Evolutionary conservation across 169 alveolate species (phyloP).

Genomic region (Eimeria acervulina): DNA sequence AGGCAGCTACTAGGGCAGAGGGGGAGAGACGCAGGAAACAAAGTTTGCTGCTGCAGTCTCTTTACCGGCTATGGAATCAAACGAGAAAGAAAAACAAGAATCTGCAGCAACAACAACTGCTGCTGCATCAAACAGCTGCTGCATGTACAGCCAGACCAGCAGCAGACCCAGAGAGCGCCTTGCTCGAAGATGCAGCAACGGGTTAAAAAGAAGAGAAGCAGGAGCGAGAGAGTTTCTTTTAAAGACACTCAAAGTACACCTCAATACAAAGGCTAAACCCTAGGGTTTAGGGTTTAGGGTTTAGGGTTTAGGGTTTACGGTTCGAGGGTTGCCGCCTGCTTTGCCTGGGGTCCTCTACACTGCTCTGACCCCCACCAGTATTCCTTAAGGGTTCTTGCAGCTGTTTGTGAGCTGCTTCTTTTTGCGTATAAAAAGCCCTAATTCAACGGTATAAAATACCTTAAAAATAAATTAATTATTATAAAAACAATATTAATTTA

Average conservation of each 20-base stretch:
- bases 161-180: background rate
- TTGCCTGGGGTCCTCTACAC: background rate
- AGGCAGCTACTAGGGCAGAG: background rate
- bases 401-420: no score
- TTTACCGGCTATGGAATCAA: background rate
- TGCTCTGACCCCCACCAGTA: background rate
- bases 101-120: background rate
- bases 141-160: background rate
- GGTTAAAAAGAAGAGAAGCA: no score
- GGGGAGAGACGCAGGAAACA: background rate
- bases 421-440: no score
- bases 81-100: no score
- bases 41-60: background rate
- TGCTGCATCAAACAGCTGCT: background rate
- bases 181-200: no score
- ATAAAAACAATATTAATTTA: no score
- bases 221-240: background rate
- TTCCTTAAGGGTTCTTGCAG: no score
- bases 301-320: conserved; percentile 25
- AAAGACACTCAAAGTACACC: background rate
- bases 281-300: conserved; percentile 11
- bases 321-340: background rate
- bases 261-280: no score
- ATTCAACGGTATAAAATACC: no score
- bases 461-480: no score